A percentile compares a stretch with the other conserved stretches of the same genome.
Evolutionary conservation across 176 grass and related monocot species (phyloP).

Genomic region (Ananas comosus): DNA sequence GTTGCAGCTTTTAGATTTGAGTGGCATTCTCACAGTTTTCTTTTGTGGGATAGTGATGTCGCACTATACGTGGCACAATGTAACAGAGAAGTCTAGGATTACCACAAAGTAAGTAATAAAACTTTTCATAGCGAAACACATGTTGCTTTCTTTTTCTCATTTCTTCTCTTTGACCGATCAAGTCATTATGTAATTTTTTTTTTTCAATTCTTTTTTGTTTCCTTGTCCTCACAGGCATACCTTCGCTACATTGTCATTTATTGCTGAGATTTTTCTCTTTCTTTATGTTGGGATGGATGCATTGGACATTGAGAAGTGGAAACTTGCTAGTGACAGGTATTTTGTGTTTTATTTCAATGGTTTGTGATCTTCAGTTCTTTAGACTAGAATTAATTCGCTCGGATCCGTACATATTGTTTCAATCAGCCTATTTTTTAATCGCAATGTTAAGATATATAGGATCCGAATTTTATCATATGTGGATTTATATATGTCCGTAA

Average conservation of each 20-base stretch:
- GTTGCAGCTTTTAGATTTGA: slow-evolving; percentile 80
- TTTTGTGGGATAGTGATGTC: slow-evolving; percentile 99
- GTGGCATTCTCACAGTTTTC: slow-evolving; percentile 94
- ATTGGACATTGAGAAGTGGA: slow-evolving; percentile 98
- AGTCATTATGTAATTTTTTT: neutral
- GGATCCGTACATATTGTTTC: neutral
- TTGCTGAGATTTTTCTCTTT: slow-evolving; percentile 88
- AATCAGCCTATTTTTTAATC: neutral
- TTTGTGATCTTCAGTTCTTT: neutral
- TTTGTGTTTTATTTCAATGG: slow-evolving; percentile 8
- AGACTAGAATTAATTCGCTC: neutral
- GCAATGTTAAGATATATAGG: neutral
- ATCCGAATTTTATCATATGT: neutral
- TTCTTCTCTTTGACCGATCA: neutral
- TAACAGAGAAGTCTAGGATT: slow-evolving; percentile 88
- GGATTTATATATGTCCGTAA: neutral
- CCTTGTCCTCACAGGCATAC: slow-evolving; percentile 45
- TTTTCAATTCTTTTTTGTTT: slow-evolving; percentile 10
- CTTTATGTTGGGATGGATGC: slow-evolving; percentile 99
- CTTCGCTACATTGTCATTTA: slow-evolving; percentile 92
- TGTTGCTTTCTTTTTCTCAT: neutral
- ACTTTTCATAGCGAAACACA: neutral
- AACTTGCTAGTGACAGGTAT: slow-evolving; percentile 76
- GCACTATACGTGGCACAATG: slow-evolving; percentile 99
- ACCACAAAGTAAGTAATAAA: slow-evolving; percentile 69